These are phyloP conservation scores for Neurospora sp. DNA, from an alignment of 495 filamentous ascomycete genomes.

Conservation along the genomic window DNA sequence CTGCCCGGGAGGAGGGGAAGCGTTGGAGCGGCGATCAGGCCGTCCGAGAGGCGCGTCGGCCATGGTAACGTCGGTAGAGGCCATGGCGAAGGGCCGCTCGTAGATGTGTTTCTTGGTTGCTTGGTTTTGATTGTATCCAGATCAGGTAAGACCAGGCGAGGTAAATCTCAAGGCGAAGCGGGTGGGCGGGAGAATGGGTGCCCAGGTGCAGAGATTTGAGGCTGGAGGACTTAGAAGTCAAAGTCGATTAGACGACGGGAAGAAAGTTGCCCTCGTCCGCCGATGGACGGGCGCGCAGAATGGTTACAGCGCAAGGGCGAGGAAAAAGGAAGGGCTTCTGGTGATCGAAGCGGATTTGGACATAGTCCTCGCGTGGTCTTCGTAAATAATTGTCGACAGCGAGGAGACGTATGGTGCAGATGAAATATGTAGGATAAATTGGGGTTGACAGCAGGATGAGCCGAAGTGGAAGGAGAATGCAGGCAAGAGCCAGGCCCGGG, in stretches of 20 bases:
- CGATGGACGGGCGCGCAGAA: neutral
- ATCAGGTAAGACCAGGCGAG: neutral
- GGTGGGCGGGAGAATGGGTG: neutral
- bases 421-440: neutral
- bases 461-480: neutral
- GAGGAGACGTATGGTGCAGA: neutral
- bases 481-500: neutral
- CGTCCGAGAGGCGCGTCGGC: conserved; percentile 13
- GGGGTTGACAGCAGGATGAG: neutral
- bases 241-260: neutral
- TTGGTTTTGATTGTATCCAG: neutral
- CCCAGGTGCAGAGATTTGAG: neutral
- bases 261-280: neutral
- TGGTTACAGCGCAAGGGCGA: neutral
- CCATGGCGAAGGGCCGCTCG: conserved; percentile 15
- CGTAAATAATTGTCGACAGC: neutral
- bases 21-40: conserved; percentile 18
- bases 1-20: conserved; percentile 20
- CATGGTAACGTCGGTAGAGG: conserved; percentile 19
- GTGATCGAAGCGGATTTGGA: neutral
- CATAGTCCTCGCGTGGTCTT: neutral
- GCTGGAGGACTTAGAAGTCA: neutral
- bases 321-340: neutral
- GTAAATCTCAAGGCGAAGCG: neutral
- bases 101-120: neutral